Conservation (phyloP, 176 grass and related monocot species). For the Tillandsia leiboldiana region DNA sequence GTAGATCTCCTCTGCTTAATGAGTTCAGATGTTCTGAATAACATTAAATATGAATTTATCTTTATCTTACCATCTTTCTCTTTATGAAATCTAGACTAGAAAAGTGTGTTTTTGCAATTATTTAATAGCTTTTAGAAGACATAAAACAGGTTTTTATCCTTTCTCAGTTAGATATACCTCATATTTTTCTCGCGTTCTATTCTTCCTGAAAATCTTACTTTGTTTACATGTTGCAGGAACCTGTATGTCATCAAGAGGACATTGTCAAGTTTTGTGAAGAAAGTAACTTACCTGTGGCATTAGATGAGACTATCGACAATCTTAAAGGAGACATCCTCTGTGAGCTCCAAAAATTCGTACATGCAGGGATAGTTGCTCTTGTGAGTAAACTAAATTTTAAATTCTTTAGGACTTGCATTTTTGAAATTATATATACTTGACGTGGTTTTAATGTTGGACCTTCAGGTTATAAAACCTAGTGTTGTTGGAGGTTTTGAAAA, state of each 20-base stretch:
- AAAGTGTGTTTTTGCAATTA: too few relatives aligned
- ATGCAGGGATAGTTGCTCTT: constrained; percentile 91
- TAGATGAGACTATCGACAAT: constrained; percentile 87
- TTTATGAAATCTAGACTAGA: too few relatives aligned
- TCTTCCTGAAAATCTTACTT: constrained; percentile 26
- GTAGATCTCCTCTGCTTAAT: background rate
- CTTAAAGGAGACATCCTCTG: constrained; percentile 56
- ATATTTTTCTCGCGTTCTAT: constrained; percentile 15
- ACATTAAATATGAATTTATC: too few relatives aligned
- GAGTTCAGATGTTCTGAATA: too few relatives aligned
- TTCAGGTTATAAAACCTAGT: constrained; percentile 94
- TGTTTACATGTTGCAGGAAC: constrained; percentile 56
- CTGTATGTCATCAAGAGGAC: constrained; percentile 54
- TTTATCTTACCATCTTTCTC: too few relatives aligned
- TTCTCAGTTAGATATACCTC: background rate
- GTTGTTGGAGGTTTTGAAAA: constrained; percentile 82
- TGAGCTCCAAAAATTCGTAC: constrained; percentile 59
- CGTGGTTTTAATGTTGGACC: constrained; percentile 18
- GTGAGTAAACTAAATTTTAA: constrained; percentile 35
- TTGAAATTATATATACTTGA: constrained; percentile 19
- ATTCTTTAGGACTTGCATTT: background rate
- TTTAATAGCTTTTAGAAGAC: too few relatives aligned
- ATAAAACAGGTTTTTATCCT: background rate
- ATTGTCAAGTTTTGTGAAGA: constrained; percentile 82
- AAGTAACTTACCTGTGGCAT: constrained; percentile 66